Evolutionary conservation across 208 protist species (phyloP), one percentile per base, ranked within the genome.

Genomic region (Crithidia mellificae): DNA sequence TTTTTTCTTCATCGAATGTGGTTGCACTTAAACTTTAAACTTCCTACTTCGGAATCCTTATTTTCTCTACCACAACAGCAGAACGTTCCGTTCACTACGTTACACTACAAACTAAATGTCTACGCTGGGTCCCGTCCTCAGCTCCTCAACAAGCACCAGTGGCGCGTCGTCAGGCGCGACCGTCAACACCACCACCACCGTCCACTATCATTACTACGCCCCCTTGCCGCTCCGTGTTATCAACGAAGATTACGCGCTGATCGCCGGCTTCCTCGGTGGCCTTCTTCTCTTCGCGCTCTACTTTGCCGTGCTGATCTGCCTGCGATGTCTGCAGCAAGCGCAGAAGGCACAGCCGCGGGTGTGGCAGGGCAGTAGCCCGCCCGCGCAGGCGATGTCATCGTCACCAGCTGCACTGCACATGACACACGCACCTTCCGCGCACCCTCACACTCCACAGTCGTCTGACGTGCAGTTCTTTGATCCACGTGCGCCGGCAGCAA

Each of bases 181-280:
- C 7, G 34, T 11, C 7, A 5, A 38, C 34, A n/a, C n/a, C 1
- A 49, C 30, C 19, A 14, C 39, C 3, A 5, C 34, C 7, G 34
- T 11, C 7, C 34, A 38, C 34, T 38, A 38, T 11, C 34, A 11
- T 11, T 38, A 8, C 20, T 55, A 55, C 46, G 59, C 46, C 7
- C 59, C 59, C 2, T 34, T 69, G 6, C 74, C 74, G 6, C 57
- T 61, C 14, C 57, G 44, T 14, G 41, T 80, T 25, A 27, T 38
- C 6, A 68, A 75, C 44, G 79, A 84, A 51, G 63, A 84, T 58
- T 84, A 76, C 57, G 79, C 79, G 49, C 55, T 80, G 19, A 29
- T 65, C 15, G 69, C 53, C 34, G 73, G 79, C 58, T 47, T 78
- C 17, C 32, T 72, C 19, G 73, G 62, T 19, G 74, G 79, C 34